Conservation (phyloP, 176 grass and related monocot genomes). For the Zoysia pacifica region DNA sequence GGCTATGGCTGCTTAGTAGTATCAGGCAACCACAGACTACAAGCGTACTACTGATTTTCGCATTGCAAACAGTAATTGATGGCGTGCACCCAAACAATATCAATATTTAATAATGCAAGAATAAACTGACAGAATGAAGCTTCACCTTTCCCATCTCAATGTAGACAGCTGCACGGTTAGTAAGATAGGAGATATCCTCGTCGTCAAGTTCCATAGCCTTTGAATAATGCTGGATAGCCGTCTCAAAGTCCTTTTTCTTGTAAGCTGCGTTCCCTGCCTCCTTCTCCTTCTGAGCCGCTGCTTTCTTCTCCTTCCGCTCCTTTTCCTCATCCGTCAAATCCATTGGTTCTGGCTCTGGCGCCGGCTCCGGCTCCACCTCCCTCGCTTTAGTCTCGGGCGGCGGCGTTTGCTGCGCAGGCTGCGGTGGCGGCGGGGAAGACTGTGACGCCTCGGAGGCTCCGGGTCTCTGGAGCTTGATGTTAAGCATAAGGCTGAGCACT, state of each 20-base stretch:
- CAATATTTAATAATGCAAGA: too few species aligned
- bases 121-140: neutral
- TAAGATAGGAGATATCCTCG: constrained; percentile 84
- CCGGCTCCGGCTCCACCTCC: constrained; percentile 42
- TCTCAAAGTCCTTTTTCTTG: constrained; percentile 98
- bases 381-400: constrained; percentile 38
- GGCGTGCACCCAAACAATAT: too few species aligned
- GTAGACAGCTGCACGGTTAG: constrained; percentile 91
- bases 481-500: constrained; percentile 88
- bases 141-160: constrained; percentile 95
- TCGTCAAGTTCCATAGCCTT: constrained; percentile 82
- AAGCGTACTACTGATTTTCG: neutral
- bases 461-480: constrained; percentile 74
- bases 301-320: constrained; percentile 65
- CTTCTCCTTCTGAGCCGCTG: constrained; percentile 78
- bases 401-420: constrained; percentile 19
- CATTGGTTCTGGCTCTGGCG: constrained; percentile 65
- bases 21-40: neutral
- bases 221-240: constrained; percentile 81
- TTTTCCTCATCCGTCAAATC: constrained; percentile 61
- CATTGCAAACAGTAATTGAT: neutral
- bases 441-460: constrained; percentile 46
- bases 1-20: neutral
- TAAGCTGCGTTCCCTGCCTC: constrained; percentile 88
- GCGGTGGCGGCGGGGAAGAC: constrained; percentile 17